A percentile compares a stretch with the other conserved stretches of the same genome.
Evolutionary conservation across 345 rosid genomes (phyloP).

Genomic region (Populus simonii): DNA sequence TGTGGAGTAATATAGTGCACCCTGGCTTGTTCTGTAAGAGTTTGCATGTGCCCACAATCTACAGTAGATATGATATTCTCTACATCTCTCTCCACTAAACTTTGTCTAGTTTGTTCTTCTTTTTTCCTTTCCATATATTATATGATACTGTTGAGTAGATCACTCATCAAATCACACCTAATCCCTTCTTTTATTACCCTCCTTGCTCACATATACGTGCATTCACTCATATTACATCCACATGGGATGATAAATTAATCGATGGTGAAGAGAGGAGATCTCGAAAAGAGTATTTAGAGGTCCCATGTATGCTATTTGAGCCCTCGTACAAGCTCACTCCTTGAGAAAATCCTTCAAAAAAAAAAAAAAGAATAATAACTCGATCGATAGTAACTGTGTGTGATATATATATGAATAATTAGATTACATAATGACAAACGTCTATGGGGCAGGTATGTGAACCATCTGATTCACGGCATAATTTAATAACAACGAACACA

Average conservation of each 20-base stretch:
- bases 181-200: conserved; percentile 8
- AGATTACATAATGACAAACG: not conserved
- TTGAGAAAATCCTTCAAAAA: no score
- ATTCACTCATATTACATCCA: no score
- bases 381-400: no score
- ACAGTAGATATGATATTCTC: conserved; percentile 51
- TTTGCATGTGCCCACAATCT: conserved; percentile 62
- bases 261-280: no score
- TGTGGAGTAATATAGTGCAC: conserved; percentile 23
- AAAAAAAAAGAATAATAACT: no score
- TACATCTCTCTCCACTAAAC: conserved; percentile 48
- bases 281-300: no score
- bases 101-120: conserved; percentile 32
- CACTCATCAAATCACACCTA: conserved; percentile 50
- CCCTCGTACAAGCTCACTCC: no score
- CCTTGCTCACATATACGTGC: no score
- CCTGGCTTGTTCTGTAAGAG: conserved; percentile 1
- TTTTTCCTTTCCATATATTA: conserved; percentile 9
- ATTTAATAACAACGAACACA: conserved; percentile 5
- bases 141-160: conserved; percentile 22
- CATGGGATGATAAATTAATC: no score
- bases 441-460: not conserved
- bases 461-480: conserved; percentile 39
- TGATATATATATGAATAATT: no score
- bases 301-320: no score